phyloP scores from a whole-genome alignment of 2,329 filamentous ascomycete genomes.

The Xylariomycetidae sp. region DNA sequence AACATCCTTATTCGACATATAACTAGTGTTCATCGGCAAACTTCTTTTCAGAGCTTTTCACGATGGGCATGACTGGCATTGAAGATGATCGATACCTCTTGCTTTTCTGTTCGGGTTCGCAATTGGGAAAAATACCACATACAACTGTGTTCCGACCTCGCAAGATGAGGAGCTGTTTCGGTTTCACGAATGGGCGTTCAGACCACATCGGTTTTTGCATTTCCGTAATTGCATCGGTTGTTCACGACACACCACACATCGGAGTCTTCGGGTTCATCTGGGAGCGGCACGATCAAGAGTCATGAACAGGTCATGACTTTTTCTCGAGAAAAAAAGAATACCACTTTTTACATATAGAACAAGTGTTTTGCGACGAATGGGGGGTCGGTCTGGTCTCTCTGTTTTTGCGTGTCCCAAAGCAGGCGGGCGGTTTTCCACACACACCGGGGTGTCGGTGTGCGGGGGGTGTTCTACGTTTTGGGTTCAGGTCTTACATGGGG shows the following conservation, averaged over 20 bases:
- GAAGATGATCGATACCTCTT: conserved; percentile 42
- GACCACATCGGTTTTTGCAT: conserved; percentile 37
- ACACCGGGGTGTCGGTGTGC: conserved; percentile 12
- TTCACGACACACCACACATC: conserved; percentile 33
- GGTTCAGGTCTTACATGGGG: conserved; percentile 16
- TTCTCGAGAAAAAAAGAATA: conserved; percentile 37
- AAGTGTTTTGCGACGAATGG: conserved; percentile 34
- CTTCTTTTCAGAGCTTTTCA: conserved; percentile 17
- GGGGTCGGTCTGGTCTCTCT: conserved; percentile 31
- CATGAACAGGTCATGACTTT: conserved; percentile 45
- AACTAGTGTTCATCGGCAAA: conserved; percentile 27
- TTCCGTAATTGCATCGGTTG: conserved; percentile 44
- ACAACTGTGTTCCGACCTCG: conserved; percentile 29
- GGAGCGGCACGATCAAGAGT: conserved; percentile 38
- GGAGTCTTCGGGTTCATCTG: conserved; percentile 37
- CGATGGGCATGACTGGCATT: conserved; percentile 34
- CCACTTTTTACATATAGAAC: conserved; percentile 45
- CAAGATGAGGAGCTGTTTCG: conserved; percentile 36
- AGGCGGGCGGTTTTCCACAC: conserved; percentile 21
- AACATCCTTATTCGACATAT: conserved; percentile 44
- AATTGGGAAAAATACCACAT: conserved; percentile 20
- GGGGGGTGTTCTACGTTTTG: conserved; percentile 13
- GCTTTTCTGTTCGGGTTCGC: conserved; percentile 28
- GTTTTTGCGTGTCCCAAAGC: conserved; percentile 34
- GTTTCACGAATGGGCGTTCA: conserved; percentile 40